Conservation (phyloP, 495 filamentous ascomycete species). For the Chaetomium fimeti region DNA sequence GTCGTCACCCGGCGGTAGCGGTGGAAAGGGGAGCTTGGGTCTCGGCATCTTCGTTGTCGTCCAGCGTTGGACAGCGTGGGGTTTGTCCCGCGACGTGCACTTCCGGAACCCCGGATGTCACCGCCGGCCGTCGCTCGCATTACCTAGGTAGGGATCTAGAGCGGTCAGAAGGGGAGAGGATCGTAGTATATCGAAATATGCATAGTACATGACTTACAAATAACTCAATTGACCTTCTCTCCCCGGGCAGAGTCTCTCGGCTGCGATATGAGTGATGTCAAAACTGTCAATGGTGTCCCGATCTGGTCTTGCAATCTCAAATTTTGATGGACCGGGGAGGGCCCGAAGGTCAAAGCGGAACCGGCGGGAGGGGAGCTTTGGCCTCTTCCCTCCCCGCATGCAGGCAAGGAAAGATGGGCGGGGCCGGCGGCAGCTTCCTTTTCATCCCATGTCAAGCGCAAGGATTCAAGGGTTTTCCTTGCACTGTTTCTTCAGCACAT, state of each 20-base stretch:
- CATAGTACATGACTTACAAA: neutral
- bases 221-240: neutral
- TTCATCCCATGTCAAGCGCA: conserved; percentile 9
- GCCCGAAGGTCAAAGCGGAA: conserved; percentile 18
- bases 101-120: conserved; percentile 15
- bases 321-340: neutral
- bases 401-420: conserved; percentile 13
- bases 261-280: neutral
- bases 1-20: neutral
- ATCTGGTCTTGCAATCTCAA: conserved; percentile 9
- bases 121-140: neutral
- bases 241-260: neutral
- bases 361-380: conserved; percentile 20
- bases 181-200: neutral
- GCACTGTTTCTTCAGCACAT: neutral
- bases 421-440: conserved; percentile 20
- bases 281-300: neutral
- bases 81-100: neutral
- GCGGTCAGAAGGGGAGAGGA: neutral
- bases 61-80: conserved; percentile 17
- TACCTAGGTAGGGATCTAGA: neutral
- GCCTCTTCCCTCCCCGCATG: conserved; percentile 8
- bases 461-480: conserved; percentile 6
- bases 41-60: conserved; percentile 10
- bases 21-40: neutral